Evolutionary conservation across 331 rosid genomes (phyloP).

Genomic region (Malus hybrid): DNA sequence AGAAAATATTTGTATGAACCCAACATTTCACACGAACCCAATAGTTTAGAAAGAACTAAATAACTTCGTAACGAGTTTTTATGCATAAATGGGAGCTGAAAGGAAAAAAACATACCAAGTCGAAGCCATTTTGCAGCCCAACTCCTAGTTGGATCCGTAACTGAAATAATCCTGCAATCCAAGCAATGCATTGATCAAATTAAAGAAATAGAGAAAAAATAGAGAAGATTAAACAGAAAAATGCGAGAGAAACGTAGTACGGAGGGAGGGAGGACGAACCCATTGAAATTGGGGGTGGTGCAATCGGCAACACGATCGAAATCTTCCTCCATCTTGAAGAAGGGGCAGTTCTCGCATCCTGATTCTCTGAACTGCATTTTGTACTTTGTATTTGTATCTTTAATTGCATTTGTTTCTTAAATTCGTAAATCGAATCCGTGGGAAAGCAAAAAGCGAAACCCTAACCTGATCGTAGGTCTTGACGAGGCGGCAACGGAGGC

Average conservation of each 20-base stretch:
- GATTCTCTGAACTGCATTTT: constrained; percentile 65
- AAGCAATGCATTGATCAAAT: neutral
- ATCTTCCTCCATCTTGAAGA: constrained; percentile 97
- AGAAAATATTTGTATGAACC: neutral
- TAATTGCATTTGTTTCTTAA: neutral
- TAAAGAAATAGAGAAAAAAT: too few species aligned
- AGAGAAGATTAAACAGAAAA: neutral
- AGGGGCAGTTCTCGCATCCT: constrained; percentile 91
- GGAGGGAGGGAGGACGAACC: constrained; percentile 29
- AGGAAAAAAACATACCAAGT: constrained; percentile 39
- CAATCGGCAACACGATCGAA: constrained; percentile 83
- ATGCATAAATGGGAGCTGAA: neutral
- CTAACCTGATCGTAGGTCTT: constrained; percentile 81
- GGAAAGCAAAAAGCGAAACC: neutral
- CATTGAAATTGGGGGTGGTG: constrained; percentile 97
- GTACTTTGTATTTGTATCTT: too few species aligned
- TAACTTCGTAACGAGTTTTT: too few species aligned
- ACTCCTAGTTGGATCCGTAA: constrained; percentile 87
- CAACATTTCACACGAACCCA: neutral
- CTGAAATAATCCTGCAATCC: constrained; percentile 62
- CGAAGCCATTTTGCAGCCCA: constrained; percentile 98
- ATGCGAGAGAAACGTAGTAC: neutral
- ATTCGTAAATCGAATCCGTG: neutral
- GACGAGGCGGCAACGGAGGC: constrained; percentile 96
- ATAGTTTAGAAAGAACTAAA: neutral